Evolutionary conservation across 371 early-diverging fungal genomes (phyloP).

Genomic region (Mucor velutinosus): DNA sequence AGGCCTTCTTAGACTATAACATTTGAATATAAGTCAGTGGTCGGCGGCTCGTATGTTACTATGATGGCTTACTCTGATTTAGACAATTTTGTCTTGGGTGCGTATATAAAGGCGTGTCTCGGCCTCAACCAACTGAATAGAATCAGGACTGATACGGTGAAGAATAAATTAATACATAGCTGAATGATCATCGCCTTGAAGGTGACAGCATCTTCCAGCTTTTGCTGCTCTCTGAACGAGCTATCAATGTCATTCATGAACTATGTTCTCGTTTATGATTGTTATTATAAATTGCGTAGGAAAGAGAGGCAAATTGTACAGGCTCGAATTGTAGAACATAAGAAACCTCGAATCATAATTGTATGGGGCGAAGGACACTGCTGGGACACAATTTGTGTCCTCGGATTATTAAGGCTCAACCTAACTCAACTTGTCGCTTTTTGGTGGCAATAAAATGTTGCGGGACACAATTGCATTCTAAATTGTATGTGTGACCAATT

Average conservation of each 20-base stretch:
- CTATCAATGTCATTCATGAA: constrained; percentile 20
- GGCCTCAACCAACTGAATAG: constrained; percentile 47
- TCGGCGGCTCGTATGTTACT: background rate
- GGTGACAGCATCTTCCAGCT: constrained; percentile 30
- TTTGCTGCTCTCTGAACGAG: constrained; percentile 31
- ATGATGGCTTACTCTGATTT: constrained; percentile 37
- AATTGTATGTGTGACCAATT: too few relatives aligned
- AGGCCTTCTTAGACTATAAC: constrained; percentile 7
- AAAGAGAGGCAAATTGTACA: background rate
- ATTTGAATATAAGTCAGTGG: background rate
- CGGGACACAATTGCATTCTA: too few relatives aligned
- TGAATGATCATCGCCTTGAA: constrained; percentile 46
- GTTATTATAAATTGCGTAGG: background rate
- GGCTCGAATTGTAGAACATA: background rate
- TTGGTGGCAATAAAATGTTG: too few relatives aligned
- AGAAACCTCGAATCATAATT: background rate
- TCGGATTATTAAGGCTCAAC: too few relatives aligned
- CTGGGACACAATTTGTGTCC: too few relatives aligned
- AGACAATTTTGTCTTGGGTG: constrained; percentile 37
- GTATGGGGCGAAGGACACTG: too few relatives aligned
- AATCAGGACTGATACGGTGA: constrained; percentile 43
- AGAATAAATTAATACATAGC: constrained; percentile 45
- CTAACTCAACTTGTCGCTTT: too few relatives aligned
- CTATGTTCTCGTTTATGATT: background rate
- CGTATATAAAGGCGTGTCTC: constrained; percentile 45